Base-by-base conservation (phyloP, 2,329 filamentous ascomycete species). In the Trichophyton benhamiae region DNA sequence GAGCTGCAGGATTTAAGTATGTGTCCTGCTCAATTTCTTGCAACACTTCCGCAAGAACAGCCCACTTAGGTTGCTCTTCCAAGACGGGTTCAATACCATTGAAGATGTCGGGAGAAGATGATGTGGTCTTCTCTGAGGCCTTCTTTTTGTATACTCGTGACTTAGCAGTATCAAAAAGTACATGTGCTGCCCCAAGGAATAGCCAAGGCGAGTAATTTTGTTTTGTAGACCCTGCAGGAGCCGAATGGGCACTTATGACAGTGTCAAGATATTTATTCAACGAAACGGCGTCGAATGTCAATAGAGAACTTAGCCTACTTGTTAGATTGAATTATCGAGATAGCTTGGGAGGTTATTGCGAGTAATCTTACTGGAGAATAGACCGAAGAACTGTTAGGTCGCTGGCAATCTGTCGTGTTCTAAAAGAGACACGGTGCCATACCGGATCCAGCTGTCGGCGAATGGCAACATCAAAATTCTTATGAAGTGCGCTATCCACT, bases 41-140 rank as follows among this genome's bases (percentile, higher is more conserved):
- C 3, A 99, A 77, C 0, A 96, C 86, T 61, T 96, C 91, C n/a
- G 89, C 87, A 17, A 99, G 78, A 15, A 96, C 79, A 27, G 80
- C 80, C 94, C 94, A 99, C 72, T 99, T 99, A 2, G 94, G 94
- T 67, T 95, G 86, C 71, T 96, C 91, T 74, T 99, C 94, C 1
- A 99, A 80, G 0, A 95, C 87, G 0, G 92, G 89, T 3, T 84
- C 80, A 6, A 96, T 77, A 0, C 86, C 83, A 7, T 73, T 72
- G 6, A 48, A 48, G 2, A 30, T 70, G 75, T 71, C 58, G 11
- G 62, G 48, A 2, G 42, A 42, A 30, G 60, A 33, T 15, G 27
- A 20, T 44, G 52, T 73, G 15, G 76, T 75, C 46, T 77, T 77
- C 3, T 80, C 76, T 57, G 81, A 83, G 33, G 84, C 81, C 66